Percentiles rank a stretch among this genome's conserved stretches.
These are phyloP conservation scores for Cucumis melo DNA, from an alignment of 306 rosid species.

Conservation along the genomic window DNA sequence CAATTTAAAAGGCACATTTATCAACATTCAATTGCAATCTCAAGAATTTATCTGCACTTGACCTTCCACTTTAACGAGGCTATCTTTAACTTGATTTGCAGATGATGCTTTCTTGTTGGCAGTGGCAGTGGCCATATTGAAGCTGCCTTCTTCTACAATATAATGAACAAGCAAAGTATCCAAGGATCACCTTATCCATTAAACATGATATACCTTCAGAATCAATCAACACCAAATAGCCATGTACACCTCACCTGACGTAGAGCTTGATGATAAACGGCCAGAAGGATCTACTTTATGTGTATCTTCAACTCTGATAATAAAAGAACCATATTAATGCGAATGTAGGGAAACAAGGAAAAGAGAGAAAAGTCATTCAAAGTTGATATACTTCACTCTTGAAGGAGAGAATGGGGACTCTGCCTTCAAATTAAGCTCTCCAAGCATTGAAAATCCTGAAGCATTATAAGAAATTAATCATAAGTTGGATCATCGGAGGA, in stretches of 20 bases:
- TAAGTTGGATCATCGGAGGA: background rate
- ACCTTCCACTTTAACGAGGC: conserved; percentile 71
- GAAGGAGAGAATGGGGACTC: conserved; percentile 73
- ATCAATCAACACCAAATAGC: background rate
- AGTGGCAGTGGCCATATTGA: conserved; percentile 23
- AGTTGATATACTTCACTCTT: conserved; percentile 64
- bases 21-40: conserved; percentile 5
- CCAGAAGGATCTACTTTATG: conserved; percentile 52
- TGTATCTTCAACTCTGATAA: conserved; percentile 66
- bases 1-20: background rate
- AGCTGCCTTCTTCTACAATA: conserved; percentile 37
- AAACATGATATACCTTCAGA: background rate
- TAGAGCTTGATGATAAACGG: conserved; percentile 53
- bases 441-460: conserved; percentile 42
- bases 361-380: conserved; percentile 1
- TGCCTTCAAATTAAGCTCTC: conserved; percentile 64
- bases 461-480: conserved; percentile 13
- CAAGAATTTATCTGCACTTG: conserved; percentile 6
- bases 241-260: conserved; percentile 35
- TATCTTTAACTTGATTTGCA: conserved; percentile 44
- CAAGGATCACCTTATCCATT: conserved; percentile 7
- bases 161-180: conserved; percentile 10
- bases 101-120: conserved; percentile 62
- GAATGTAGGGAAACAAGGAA: conserved; percentile 6
- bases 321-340: conserved; percentile 16